These are phyloP conservation scores for Yamadazyma atmosphaerica DNA, from an alignment of 1,139 yeast genomes.

Conservation along the genomic window DNA sequence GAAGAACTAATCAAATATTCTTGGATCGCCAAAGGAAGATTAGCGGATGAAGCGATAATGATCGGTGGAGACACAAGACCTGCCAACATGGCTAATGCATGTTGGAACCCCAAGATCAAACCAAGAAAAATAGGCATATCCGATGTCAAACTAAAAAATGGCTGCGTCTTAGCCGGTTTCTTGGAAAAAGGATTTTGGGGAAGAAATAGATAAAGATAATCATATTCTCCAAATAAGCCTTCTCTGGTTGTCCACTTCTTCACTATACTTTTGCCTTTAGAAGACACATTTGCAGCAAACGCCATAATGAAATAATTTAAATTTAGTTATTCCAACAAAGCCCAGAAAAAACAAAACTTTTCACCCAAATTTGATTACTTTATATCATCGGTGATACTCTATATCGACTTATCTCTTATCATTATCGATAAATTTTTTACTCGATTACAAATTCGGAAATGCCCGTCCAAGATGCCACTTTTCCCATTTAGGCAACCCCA, in stretches of 20 bases:
- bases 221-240: conserved; percentile 80
- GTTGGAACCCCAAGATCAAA: conserved; percentile 75
- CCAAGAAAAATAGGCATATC: conserved; percentile 77
- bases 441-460: background rate
- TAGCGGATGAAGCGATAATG: conserved; percentile 59
- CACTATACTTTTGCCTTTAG: conserved; percentile 19
- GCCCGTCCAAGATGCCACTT: background rate
- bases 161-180: conserved; percentile 53
- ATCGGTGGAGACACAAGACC: conserved; percentile 83
- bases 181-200: conserved; percentile 69
- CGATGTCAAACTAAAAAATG: conserved; percentile 73
- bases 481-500: background rate
- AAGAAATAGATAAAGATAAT: conserved; percentile 69
- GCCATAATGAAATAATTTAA: conserved; percentile 23
- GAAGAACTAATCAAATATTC: conserved; percentile 77
- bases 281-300: conserved; percentile 44
- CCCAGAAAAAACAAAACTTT: background rate
- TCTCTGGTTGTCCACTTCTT: conserved; percentile 62
- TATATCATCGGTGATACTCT: background rate
- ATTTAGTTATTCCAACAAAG: conserved; percentile 7
- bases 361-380: background rate
- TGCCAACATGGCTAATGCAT: conserved; percentile 81
- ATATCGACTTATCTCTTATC: background rate
- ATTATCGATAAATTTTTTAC: background rate
- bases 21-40: conserved; percentile 46